These are phyloP conservation scores for Pseudoturritis turrita DNA, from an alignment of 345 rosid species.

Conservation along the genomic window DNA sequence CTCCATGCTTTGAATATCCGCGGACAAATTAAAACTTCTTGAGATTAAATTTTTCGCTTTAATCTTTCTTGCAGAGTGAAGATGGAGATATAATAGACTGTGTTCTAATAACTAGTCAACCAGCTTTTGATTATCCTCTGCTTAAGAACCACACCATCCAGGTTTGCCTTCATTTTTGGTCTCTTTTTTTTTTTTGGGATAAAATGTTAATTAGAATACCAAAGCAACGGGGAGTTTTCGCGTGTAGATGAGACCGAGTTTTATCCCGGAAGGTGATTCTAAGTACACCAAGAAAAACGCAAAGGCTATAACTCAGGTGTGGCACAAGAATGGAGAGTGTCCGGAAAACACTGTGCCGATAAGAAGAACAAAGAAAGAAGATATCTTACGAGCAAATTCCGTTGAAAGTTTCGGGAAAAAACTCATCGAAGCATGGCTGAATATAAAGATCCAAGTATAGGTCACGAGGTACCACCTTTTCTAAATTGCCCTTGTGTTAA, in stretches of 20 bases:
- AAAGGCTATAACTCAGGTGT: conserved; percentile 29
- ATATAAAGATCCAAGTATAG: neutral
- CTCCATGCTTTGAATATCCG: neutral
- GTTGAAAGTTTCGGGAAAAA: conserved; percentile 43
- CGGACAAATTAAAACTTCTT: neutral
- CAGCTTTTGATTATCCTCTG: conserved; percentile 23
- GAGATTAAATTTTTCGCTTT: too few relatives aligned
- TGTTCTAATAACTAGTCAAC: conserved; percentile 21
- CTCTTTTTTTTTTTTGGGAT: too few relatives aligned
- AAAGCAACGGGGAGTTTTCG: neutral
- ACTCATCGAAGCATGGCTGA: conserved; percentile 6
- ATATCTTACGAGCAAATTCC: conserved; percentile 45
- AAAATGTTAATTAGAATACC: too few relatives aligned
- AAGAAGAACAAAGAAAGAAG: conserved; percentile 46
- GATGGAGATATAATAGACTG: conserved; percentile 29
- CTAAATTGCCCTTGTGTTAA: neutral
- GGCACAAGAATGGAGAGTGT: conserved; percentile 50
- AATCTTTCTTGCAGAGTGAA: neutral
- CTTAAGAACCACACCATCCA: conserved; percentile 30
- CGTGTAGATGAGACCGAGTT: conserved; percentile 44
- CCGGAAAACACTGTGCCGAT: conserved; percentile 49
- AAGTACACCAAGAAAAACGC: conserved; percentile 13
- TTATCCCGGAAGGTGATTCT: conserved; percentile 39
- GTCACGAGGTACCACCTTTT: neutral
- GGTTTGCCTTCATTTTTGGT: conserved; percentile 6